These are phyloP conservation scores for Endogone sp. DNA, from an alignment of 192 early-diverging fungal genomes.

Conservation along the genomic window DNA sequence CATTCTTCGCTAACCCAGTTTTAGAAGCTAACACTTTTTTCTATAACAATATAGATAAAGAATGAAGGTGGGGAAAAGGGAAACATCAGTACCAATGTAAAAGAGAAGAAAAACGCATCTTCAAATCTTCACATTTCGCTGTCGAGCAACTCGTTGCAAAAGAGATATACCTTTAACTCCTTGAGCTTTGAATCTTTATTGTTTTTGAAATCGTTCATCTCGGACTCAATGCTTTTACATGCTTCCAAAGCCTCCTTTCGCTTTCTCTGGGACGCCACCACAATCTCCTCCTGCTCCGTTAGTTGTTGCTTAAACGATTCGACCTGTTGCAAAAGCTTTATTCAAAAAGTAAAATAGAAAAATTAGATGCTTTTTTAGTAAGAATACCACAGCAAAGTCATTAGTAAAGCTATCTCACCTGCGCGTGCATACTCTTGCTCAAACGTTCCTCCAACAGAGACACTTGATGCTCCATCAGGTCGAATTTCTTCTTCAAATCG, in stretches of 20 bases:
- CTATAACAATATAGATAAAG: conserved; percentile 28
- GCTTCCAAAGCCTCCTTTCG: conserved; percentile 46
- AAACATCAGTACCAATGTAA: conserved; percentile 8
- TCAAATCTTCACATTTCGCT: too few relatives aligned
- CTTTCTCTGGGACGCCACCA: conserved; percentile 37
- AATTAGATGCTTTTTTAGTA: conserved; percentile 10
- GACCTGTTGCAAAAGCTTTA: conserved; percentile 50
- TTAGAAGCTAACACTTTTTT: conserved; percentile 65
- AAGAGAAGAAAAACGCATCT: too few relatives aligned
- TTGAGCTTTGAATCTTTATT: conserved; percentile 89
- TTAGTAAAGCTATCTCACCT: conserved; percentile 37
- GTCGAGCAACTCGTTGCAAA: background rate
- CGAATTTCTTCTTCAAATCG: conserved; percentile 56
- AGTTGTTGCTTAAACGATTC: conserved; percentile 53
- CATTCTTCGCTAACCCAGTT: conserved; percentile 51
- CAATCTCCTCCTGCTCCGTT: conserved; percentile 35
- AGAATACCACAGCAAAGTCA: background rate
- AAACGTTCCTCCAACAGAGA: conserved; percentile 72
- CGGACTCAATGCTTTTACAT: conserved; percentile 64
- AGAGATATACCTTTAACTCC: conserved; percentile 56
- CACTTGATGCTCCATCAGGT: conserved; percentile 78
- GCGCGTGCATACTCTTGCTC: conserved; percentile 67
- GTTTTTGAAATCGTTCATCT: conserved; percentile 87
- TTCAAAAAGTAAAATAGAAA: background rate
- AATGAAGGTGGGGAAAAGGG: too few relatives aligned